Conservation (phyloP, 1,139 yeast genomes). For the Tardiomyces blankii region DNA sequence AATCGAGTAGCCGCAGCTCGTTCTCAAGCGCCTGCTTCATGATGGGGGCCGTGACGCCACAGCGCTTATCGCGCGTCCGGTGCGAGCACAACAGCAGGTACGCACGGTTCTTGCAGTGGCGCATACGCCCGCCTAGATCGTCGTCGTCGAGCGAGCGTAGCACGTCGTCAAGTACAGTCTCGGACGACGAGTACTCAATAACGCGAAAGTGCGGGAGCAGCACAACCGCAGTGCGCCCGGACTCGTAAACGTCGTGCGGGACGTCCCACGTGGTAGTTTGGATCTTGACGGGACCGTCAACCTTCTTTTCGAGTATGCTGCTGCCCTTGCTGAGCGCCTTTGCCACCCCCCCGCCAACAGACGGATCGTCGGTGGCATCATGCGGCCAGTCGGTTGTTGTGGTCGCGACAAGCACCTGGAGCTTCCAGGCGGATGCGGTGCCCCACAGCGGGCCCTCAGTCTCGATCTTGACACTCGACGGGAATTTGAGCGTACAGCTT, state of each 20-base stretch:
- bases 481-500: slow-evolving; percentile 30
- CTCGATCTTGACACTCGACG: slow-evolving; percentile 46
- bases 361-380: slow-evolving; percentile 45
- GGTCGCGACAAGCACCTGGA: slow-evolving; percentile 72
- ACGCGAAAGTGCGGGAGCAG: slow-evolving; percentile 73
- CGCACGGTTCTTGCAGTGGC: slow-evolving; percentile 37
- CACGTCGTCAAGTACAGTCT: slow-evolving; percentile 37
- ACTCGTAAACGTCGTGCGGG: slow-evolving; percentile 18
- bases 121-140: slow-evolving; percentile 5
- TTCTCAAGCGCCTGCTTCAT: slow-evolving; percentile 69
- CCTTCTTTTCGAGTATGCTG: slow-evolving; percentile 6
- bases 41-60: slow-evolving; percentile 93
- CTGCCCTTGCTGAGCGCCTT: slow-evolving; percentile 26
- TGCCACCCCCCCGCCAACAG: slow-evolving; percentile 36
- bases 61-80: slow-evolving; percentile 78
- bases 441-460: slow-evolving; percentile 50
- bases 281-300: slow-evolving; percentile 20
- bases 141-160: slow-evolving; percentile 28
- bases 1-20: slow-evolving; percentile 57
- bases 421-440: slow-evolving; percentile 53
- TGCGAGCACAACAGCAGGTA: slow-evolving; percentile 80
- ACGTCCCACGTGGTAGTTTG: slow-evolving; percentile 24
- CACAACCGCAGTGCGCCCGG: slow-evolving; percentile 28
- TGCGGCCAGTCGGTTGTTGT: slow-evolving; percentile 80
- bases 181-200: slow-evolving; percentile 41